phyloP scores from a whole-genome alignment of 345 rosid species.

The Salix suchowensis region DNA sequence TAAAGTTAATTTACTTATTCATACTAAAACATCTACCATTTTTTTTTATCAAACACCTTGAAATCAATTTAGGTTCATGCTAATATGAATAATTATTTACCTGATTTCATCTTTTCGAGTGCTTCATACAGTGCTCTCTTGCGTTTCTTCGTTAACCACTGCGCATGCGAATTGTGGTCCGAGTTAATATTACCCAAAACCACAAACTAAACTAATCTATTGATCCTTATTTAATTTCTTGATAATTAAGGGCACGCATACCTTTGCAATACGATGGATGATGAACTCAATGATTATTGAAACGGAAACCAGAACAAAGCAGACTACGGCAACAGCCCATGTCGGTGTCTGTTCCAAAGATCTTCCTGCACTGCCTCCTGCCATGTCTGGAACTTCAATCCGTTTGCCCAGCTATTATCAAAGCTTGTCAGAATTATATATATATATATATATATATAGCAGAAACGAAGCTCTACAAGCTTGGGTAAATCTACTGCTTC shows the following conservation, averaged over 20 bases:
- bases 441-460: no score
- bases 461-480: no score
- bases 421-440: no score
- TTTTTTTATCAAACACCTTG: no score
- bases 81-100: neutral
- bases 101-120: slow-evolving; percentile 31
- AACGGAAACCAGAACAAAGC: slow-evolving; percentile 46
- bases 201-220: no score
- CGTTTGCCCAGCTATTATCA: no score
- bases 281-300: slow-evolving; percentile 49
- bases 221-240: no score
- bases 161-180: neutral
- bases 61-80: neutral
- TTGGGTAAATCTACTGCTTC: no score
- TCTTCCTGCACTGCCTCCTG: slow-evolving; percentile 38
- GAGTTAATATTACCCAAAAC: no score
- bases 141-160: slow-evolving; percentile 25
- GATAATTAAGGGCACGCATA: neutral
- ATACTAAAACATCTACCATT: no score
- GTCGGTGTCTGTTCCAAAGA: slow-evolving; percentile 62
- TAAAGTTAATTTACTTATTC: neutral
- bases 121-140: slow-evolving; percentile 26
- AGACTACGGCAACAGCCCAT: slow-evolving; percentile 67
- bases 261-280: slow-evolving; percentile 62
- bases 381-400: slow-evolving; percentile 27